Evolutionary conservation across 2,329 filamentous ascomycete species (phyloP).

Genomic region (Chrysosphaeria jannelii): DNA sequence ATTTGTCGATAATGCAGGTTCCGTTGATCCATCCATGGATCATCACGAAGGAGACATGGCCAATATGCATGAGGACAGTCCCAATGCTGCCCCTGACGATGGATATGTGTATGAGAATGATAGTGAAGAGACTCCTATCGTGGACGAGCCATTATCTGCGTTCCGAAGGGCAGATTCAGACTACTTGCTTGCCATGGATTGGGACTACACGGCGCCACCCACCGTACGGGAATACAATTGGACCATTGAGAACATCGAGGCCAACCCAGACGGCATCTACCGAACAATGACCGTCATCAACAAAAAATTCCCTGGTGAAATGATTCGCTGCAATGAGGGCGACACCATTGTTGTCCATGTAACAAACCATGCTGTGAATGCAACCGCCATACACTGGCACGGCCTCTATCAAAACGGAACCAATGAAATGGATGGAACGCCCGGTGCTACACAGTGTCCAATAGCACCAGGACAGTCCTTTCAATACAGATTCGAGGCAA

Average conservation of each 20-base stretch:
- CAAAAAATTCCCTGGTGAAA: conserved; percentile 40
- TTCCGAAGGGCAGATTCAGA: conserved; percentile 11
- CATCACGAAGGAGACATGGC: no score
- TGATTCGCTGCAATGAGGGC: conserved; percentile 43
- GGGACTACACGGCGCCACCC: conserved; percentile 20
- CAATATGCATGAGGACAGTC: no score
- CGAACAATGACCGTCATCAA: conserved; percentile 40
- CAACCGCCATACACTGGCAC: conserved; percentile 36
- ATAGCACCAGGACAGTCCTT: conserved; percentile 25
- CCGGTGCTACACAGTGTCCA: conserved; percentile 26
- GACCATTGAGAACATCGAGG: conserved; percentile 24
- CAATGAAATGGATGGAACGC: conserved; percentile 36
- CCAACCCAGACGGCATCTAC: conserved; percentile 38
- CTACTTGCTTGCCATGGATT: conserved; percentile 24
- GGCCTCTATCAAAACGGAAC: conserved; percentile 50
- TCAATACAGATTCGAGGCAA: conserved; percentile 15
- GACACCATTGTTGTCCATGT: conserved; percentile 39
- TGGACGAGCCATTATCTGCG: no score
- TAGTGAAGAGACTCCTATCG: no score
- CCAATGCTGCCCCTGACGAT: no score
- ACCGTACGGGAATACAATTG: conserved; percentile 26
- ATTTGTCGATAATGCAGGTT: no score
- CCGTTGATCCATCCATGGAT: no score
- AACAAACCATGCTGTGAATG: conserved; percentile 29
- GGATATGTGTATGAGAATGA: no score